Base-by-base conservation (phyloP, 1,284 basidiomycete species). In the Porogramme epimiltina region DNA sequence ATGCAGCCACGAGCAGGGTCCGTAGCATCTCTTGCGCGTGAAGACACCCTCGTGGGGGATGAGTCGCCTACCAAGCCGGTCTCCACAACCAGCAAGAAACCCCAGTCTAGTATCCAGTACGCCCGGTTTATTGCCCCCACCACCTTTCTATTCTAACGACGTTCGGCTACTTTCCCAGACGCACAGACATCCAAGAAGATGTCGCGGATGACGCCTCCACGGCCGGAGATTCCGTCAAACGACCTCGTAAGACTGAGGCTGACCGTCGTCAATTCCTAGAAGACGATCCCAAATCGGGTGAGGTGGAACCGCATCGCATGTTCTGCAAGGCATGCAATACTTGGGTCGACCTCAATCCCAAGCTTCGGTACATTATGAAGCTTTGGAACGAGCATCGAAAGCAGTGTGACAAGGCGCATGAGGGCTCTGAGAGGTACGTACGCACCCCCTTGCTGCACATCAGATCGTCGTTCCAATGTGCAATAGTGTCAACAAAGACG, bases 191-290 rank as follows among this genome's bases (percentile, higher is more conserved):
- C 3, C 48, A 53, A 9, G 59, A 65, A 18, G 60, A 60, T 28
- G 47, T 45, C 3, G 58, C 52, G 4, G 62, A 64, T 36, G 62
- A 62, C 25, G 51, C 40, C 8, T 61, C 62, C 8, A 55, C 54
- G 4, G 45, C 47, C 10, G 62, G 54, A 2, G 56, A 52, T 44
- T 59, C 47, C 78, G 9, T 66, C 38, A 37, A 59, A 66, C 45
- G 73, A 77, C 31, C 24, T 3, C 77, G 81, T 25, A 80, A 82
- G 51, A 79, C 73, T 18, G 84, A 85, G 67, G 67, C 70, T 3
- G 81, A 85, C 58, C 79, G 84, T 38, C 75, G 81, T 39, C 75
- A 82, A 62, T 83, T 81, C 65, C 81, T 83, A 64, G 76, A 77
- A 51, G 79, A 81, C 52, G 79, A 86, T 56, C 70, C 80, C 9